Conservation (phyloP, 164 flowering plant genomes). For the Chimonanthus salicifolius region DNA sequence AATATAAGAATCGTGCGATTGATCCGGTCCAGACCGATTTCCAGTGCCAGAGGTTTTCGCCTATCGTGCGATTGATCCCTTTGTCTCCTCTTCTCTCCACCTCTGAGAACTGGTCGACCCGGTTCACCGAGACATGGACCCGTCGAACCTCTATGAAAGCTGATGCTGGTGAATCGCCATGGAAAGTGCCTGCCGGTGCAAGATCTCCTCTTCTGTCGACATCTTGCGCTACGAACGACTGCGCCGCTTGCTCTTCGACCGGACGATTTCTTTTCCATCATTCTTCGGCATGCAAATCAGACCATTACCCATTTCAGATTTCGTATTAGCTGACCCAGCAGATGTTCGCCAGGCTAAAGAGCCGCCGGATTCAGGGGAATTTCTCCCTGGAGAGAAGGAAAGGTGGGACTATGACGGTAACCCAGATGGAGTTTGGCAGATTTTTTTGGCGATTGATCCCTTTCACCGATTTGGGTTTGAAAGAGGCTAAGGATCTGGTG, state of each 20-base stretch:
- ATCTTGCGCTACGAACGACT: slow-evolving; percentile 49
- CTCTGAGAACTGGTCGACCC: slow-evolving; percentile 62
- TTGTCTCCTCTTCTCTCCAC: too few relatives aligned
- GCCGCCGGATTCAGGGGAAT: neutral
- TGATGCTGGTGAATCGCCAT: slow-evolving; percentile 78
- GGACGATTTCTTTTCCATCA: slow-evolving; percentile 38
- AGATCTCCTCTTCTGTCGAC: slow-evolving; percentile 42
- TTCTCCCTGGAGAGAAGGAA: neutral
- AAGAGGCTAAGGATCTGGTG: too few relatives aligned
- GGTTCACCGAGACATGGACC: slow-evolving; percentile 70
- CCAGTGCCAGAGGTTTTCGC: too few relatives aligned
- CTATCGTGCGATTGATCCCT: too few relatives aligned
- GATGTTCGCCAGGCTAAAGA: neutral
- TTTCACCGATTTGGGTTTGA: too few relatives aligned
- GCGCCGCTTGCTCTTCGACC: slow-evolving; percentile 44
- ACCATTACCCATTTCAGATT: slow-evolving; percentile 50
- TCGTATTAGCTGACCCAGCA: neutral
- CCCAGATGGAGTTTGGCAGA: neutral
- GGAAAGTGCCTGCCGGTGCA: slow-evolving; percentile 59
- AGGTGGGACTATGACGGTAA: neutral
- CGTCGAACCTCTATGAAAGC: slow-evolving; percentile 62
- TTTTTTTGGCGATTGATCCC: too few relatives aligned
- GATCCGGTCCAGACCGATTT: too few relatives aligned
- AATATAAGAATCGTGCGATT: too few relatives aligned
- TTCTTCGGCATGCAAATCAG: slow-evolving; percentile 60